phyloP scores from a whole-genome alignment of 2,329 filamentous ascomycete genomes.

The Ceratocystis papillata region DNA sequence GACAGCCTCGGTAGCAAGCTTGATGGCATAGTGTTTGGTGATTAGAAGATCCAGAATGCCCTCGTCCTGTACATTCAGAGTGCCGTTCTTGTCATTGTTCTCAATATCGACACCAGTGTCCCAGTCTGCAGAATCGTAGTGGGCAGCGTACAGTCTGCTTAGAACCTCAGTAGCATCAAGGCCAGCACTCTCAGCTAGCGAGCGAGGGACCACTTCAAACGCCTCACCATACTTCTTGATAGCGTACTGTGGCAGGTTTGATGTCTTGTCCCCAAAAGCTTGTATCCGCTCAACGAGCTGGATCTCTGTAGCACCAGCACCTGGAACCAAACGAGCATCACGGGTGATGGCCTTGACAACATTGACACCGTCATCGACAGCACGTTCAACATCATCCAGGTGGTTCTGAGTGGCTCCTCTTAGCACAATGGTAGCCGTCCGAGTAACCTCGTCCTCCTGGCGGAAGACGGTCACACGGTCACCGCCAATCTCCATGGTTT shows the following conservation, averaged over 20 bases:
- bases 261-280: constrained; percentile 80
- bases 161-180: constrained; percentile 95
- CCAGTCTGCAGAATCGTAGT: constrained; percentile 80
- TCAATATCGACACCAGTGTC: constrained; percentile 91
- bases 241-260: constrained; percentile 85
- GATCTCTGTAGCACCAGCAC: constrained; percentile 87
- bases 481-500: constrained; percentile 94
- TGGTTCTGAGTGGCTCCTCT: constrained; percentile 96
- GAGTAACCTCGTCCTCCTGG: constrained; percentile 84
- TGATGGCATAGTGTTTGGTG: constrained; percentile 93
- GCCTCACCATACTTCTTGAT: constrained; percentile 97
- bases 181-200: constrained; percentile 86
- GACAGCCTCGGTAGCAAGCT: constrained; percentile 87
- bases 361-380: constrained; percentile 95
- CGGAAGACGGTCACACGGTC: constrained; percentile 97
- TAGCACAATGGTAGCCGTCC: constrained; percentile 87
- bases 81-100: constrained; percentile 70
- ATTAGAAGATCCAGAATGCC: constrained; percentile 88
- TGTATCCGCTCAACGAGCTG: constrained; percentile 89
- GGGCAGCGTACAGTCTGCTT: constrained; percentile 82
- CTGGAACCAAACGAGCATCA: constrained; percentile 81
- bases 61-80: constrained; percentile 72
- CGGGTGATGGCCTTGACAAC: constrained; percentile 97
- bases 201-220: constrained; percentile 92
- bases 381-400: constrained; percentile 90